Evolutionary conservation across 2,329 filamentous ascomycete genomes (phyloP), one percentile per base, ranked within the genome.

Genomic region (Diaporthe sp.): DNA sequence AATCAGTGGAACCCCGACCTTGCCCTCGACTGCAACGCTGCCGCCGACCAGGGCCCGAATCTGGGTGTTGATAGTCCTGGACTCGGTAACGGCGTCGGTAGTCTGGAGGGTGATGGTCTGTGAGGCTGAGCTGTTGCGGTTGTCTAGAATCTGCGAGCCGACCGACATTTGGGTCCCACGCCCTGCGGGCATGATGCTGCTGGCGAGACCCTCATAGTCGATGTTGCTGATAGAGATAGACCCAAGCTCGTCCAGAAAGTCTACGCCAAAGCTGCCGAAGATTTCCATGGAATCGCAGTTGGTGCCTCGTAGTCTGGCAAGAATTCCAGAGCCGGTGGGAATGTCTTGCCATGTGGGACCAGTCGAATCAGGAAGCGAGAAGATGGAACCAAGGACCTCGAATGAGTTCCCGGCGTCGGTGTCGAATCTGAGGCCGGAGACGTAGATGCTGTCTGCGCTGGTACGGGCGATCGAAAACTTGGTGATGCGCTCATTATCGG

Each of bases 201-300:
- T 61, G 8, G 75, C 71, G 44, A 77, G 76, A 0, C 76, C 76
- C 4, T 68, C 70, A 51, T 77, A 76, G 51, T 75, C 73, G 12
- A 77, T 71, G 69, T 77, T 73, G 44, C 55, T 76, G 51, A 77
- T 71, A 2, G 71, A 63, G 15, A 77, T 70, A 4, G 73, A 75
- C 47, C 74, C 44, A 8, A 77, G 70, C 7, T 76, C 76, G n/a
- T 77, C 76, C n/a, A 77, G 56, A 9, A 76, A 76, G 56, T 76
- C 75, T 8, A 72, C 72, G 42, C 75, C 75, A 27, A 76, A 44
- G 19, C 70, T 71, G 10, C 71, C 73, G 19, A 76, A 59, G 19
- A 75, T 55, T 2, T 74, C 76, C 3, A 68, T 44, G 0, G 65
- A n/a, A 1, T 66, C 42, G 70, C 76, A 77, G 30, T 66, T 68